Percentiles rank a stretch among this genome's conserved stretches.
Conservation (phyloP, 805 yeast species). For the Spathaspora girioi region DNA sequence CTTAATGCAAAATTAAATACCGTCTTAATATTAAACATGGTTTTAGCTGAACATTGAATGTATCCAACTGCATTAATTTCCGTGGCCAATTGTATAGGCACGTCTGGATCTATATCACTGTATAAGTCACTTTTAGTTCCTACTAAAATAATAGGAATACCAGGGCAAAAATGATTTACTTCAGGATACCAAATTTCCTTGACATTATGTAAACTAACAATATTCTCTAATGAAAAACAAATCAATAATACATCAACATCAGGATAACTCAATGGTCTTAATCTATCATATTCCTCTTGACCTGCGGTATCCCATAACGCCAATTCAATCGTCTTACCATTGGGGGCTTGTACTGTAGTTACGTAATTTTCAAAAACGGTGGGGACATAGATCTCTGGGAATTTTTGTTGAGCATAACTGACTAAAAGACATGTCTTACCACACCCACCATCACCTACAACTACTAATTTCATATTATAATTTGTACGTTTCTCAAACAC, state of each 20-base stretch:
- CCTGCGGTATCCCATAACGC: constrained; percentile 92
- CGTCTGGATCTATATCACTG: constrained; percentile 36
- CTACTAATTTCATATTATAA: constrained; percentile 56
- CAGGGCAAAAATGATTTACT: constrained; percentile 77
- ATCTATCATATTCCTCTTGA: constrained; percentile 79
- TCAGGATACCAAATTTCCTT: constrained; percentile 88
- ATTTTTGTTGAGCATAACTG: constrained; percentile 65
- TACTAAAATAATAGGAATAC: constrained; percentile 71
- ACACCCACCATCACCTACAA: constrained; percentile 87
- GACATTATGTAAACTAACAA: constrained; percentile 64
- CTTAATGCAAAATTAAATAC: constrained; percentile 63
- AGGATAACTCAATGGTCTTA: constrained; percentile 75
- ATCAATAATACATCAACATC: constrained; percentile 73
- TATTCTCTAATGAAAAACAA: constrained; percentile 69
- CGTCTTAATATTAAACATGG: constrained; percentile 59
- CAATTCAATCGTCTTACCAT: constrained; percentile 74
- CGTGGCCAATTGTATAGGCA: constrained; percentile 51
- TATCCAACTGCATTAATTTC: constrained; percentile 68
- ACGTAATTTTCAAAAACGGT: constrained; percentile 80
- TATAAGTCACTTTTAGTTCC: constrained; percentile 75
- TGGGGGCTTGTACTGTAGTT: constrained; percentile 58
- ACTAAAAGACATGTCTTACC: constrained; percentile 80
- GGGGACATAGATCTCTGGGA: constrained; percentile 74
- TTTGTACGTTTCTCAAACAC: constrained; percentile 17
- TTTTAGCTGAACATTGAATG: constrained; percentile 76